Percentiles rank a stretch among this genome's conserved stretches.
These are phyloP conservation scores for Claviceps pazoutovae DNA, from an alignment of 2,329 filamentous ascomycete species.

Conservation along the genomic window DNA sequence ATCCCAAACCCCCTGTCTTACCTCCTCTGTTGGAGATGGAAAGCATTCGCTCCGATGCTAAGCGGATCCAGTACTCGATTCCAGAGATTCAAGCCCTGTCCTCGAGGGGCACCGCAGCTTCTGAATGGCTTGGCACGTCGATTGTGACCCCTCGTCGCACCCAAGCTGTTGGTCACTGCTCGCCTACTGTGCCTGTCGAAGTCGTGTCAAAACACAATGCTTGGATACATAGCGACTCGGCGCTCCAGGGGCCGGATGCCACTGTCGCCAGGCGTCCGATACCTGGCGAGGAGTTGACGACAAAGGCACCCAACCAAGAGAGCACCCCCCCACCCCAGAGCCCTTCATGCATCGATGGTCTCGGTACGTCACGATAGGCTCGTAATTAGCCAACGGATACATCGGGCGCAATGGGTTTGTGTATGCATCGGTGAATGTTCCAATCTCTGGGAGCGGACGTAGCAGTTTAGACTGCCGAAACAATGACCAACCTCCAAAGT, in stretches of 20 bases:
- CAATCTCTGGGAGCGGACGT: background rate
- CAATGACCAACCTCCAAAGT: too few species aligned
- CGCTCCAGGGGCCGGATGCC: background rate
- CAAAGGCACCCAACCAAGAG: background rate
- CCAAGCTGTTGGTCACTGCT: background rate
- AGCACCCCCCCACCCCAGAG: background rate
- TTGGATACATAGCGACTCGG: constrained; percentile 1
- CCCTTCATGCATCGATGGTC: background rate
- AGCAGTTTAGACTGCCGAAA: background rate
- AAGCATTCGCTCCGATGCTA: background rate
- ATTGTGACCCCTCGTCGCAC: background rate
- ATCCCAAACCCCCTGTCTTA: background rate
- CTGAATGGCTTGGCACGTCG: background rate
- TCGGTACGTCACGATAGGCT: constrained; percentile 10
- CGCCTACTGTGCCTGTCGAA: background rate
- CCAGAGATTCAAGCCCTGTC: constrained; percentile 1
- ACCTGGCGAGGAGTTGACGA: background rate
- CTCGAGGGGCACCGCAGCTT: background rate
- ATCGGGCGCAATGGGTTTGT: background rate
- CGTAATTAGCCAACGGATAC: background rate
- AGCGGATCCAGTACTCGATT: constrained; percentile 1
- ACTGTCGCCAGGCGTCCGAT: background rate
- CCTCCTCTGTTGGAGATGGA: background rate
- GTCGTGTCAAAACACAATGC: constrained; percentile 1
- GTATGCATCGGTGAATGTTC: background rate